These are phyloP conservation scores for Striga hermonthica DNA, from an alignment of 305 asterid species.

Conservation along the genomic window DNA sequence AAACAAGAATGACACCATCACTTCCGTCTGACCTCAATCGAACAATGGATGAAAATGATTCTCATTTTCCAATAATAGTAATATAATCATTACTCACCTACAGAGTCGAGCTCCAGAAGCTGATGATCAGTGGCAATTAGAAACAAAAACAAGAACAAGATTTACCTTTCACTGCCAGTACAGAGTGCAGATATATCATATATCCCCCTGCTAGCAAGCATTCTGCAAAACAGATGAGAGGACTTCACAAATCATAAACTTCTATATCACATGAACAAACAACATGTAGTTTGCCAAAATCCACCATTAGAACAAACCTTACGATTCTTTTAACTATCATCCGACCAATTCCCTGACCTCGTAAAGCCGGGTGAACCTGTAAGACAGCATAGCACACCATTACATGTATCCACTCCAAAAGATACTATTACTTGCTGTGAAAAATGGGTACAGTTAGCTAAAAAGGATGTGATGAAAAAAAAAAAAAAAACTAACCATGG, in stretches of 20 bases:
- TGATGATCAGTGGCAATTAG: too few relatives aligned
- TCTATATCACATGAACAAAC: slow-evolving; percentile 2
- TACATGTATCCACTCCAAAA: slow-evolving; percentile 22
- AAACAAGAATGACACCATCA: too few relatives aligned
- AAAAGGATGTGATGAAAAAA: background rate
- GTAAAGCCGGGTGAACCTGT: slow-evolving; percentile 75
- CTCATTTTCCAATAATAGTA: too few relatives aligned
- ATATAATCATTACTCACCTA: too few relatives aligned
- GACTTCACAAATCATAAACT: slow-evolving; percentile 22
- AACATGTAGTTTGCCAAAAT: background rate
- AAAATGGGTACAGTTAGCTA: background rate
- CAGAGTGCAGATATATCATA: slow-evolving; percentile 82
- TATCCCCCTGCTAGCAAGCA: slow-evolving; percentile 58
- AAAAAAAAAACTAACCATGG: too few relatives aligned
- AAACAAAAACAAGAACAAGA: background rate
- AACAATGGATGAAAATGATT: too few relatives aligned
- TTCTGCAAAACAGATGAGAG: slow-evolving; percentile 45
- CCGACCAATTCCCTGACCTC: slow-evolving; percentile 67
- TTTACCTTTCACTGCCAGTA: slow-evolving; percentile 53
- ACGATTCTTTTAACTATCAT: slow-evolving; percentile 59
- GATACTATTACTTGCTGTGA: slow-evolving; percentile 14
- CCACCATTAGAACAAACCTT: slow-evolving; percentile 46
- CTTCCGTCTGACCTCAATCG: too few relatives aligned
- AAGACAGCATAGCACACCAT: slow-evolving; percentile 33
- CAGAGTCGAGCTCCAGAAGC: too few relatives aligned